Base-by-base conservation (phyloP, 768 basidiomycete species). In the Leccinum disarticulatum region DNA sequence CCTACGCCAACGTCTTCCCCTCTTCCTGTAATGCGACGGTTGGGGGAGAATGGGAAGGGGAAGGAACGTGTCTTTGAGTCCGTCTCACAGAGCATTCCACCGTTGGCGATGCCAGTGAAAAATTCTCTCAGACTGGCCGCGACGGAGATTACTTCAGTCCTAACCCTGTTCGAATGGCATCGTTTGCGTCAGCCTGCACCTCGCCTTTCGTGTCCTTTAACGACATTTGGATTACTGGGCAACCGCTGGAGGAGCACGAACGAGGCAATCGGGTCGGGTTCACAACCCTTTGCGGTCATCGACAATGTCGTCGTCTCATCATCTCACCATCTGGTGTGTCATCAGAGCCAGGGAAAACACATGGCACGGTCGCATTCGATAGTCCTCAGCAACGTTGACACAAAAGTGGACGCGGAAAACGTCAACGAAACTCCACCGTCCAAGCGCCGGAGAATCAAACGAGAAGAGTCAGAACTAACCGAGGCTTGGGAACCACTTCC, bases 1-100 rank as follows among this genome's bases (percentile, higher is more conserved):
- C 68, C 60, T 27, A 74, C 68, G n/a, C 72, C 73, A 6, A 57
- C 54, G 8, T 67, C 71, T 6, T 72, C 71, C 3, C 73, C 69
- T 31, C 49, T 57, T 15, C 31, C 48, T 5, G 35, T 15, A 8
- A 25, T 7, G 27, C 57, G 43, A 17, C 46, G 9, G 4, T 14
- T 62, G 3, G 50, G 52, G 15, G 31, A 17, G 5, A 50, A 47
- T 31, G 35, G 22, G 2, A 59, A 63, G 35, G 61, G 59, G 4
- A 61, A 63, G 52, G 61, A 43, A 3, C 38, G 19, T 22, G 60
- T 46, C 6, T 52, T 54, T 15, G 60, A 64, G n/a, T 14, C 57
- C 2, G 27, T 46, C 11, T 61, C 17, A 13, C 59, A 55, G 19
- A 27, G 17, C 19, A 15, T 38, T n/a, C 13, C 15, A 36, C 38